Evolutionary conservation across 495 filamentous ascomycete species (phyloP).

Genomic region (Clavariopsis aquatica): DNA sequence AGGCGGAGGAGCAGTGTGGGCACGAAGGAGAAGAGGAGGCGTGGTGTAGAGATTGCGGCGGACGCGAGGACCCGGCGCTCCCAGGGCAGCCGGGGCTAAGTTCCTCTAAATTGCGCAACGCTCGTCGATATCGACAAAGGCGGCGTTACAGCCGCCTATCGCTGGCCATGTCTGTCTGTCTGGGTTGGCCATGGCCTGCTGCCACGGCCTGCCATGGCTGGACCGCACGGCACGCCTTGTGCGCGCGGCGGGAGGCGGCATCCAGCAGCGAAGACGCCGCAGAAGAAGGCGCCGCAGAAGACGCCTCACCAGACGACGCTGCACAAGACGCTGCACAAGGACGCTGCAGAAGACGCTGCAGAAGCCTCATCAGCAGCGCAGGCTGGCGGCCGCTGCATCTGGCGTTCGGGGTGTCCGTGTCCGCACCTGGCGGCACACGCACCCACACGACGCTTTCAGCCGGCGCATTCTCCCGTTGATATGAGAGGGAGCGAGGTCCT

Average conservation of each 20-base stretch:
- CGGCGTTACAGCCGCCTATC: neutral
- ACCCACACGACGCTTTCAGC: constrained; percentile 26
- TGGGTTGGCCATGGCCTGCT: no score
- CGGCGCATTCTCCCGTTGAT: constrained; percentile 26
- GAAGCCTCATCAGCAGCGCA: neutral
- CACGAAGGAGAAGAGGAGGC: neutral
- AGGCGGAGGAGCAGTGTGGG: neutral
- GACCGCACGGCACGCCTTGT: neutral
- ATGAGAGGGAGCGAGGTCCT: neutral
- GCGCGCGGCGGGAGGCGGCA: neutral
- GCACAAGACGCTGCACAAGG: neutral
- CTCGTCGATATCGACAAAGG: constrained; percentile 1
- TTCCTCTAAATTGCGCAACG: constrained; percentile 23
- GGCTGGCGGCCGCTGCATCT: neutral
- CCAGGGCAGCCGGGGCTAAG: constrained; percentile 5
- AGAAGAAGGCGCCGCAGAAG: no score
- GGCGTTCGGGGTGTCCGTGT: neutral
- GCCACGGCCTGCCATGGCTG: constrained; percentile 4
- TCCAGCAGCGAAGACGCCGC: no score
- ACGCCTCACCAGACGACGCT: no score
- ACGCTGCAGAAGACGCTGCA: no score
- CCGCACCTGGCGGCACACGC: no score
- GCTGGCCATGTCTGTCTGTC: neutral
- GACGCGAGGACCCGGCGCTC: neutral
- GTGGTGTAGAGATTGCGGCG: constrained; percentile 31